Evolutionary conservation across 2,329 filamentous ascomycete genomes (phyloP).

Genomic region (Hortaea sp.): DNA sequence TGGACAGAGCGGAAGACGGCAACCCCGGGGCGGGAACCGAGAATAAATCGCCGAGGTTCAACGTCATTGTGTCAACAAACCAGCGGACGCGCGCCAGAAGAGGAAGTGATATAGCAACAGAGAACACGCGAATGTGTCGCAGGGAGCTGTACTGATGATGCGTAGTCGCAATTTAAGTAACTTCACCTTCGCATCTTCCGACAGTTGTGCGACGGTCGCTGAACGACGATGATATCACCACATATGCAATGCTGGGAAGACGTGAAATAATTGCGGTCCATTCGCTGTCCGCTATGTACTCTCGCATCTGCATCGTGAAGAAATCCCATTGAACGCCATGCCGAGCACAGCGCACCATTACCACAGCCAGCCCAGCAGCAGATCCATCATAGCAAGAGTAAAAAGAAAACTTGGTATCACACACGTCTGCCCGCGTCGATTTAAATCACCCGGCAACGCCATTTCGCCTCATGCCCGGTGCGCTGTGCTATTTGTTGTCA

Average conservation of each 20-base stretch:
- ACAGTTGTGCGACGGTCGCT: no score
- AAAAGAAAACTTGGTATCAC: constrained; percentile 9
- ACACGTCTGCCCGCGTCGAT: constrained; percentile 1
- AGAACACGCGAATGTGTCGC: no score
- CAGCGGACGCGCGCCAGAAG: background rate
- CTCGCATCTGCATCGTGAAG: constrained; percentile 6
- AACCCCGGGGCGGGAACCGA: no score
- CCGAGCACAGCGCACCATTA: constrained; percentile 1
- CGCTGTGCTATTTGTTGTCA: background rate
- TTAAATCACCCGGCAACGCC: constrained; percentile 7
- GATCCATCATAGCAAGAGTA: background rate
- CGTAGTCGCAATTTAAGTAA: no score
- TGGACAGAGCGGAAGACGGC: no score
- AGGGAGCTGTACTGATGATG: no score
- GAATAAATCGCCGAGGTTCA: background rate
- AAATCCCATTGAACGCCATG: constrained; percentile 2
- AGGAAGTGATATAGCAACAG: no score
- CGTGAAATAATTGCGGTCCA: background rate
- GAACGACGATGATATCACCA: no score
- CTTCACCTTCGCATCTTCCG: no score
- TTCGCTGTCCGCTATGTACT: constrained; percentile 6
- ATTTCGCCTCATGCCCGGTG: constrained; percentile 5
- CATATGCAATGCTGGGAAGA: no score
- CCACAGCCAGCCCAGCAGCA: background rate
- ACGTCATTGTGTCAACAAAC: background rate